Base-by-base conservation (phyloP, 306 rosid genomes). In the Ceratonia siliqua region DNA sequence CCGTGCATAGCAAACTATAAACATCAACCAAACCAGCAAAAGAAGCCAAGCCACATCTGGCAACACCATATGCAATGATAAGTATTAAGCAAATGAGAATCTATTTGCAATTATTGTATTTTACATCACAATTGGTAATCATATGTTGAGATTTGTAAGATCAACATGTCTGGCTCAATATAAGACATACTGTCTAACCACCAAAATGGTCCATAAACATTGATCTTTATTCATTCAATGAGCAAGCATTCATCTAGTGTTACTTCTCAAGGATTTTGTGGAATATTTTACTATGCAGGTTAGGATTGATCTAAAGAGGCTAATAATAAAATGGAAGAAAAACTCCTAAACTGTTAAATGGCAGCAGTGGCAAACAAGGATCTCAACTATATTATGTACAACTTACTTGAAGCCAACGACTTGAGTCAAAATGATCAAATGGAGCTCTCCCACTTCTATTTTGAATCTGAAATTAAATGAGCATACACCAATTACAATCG, bases 401-500 rank as follows among this genome's bases (percentile, higher is more conserved):
- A 88, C 99, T 92, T 95, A 95, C 99, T 79, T 85, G 98, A 77
- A 95, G 96, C 99, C 99, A 95, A 69, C 99, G 96, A 68, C 88
- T 84, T 35, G 94, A 87, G 52, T 95, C 99, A 24, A 81, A 76
- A 62, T 86, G 87, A 83, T 95, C 99, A 87, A 78, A 87, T 75
- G 95, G 85, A 81, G 91, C 88, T 72, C 94, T 92, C 61, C 84
- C 96, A 72, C 94, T 85, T 87, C 97, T 95, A 84, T 64, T 89
- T 10, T 84, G 88, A 78, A 84, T 86, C 99, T 95, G 89, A 75
- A 70, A 83, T 82, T 50, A 54, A 64, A 76, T 58, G 52, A 62
- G 57, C 64, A 39, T 54, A 69, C 78, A 55, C 17, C 33, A 69
- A 39, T 78, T 64, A 69, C 33, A 61, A 33, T 80, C 59, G 61